Percentiles rank a stretch among this genome's conserved stretches.
These are phyloP conservation scores for Lachnellula subtilissima DNA, from an alignment of 2,329 filamentous ascomycete genomes.

Conservation along the genomic window DNA sequence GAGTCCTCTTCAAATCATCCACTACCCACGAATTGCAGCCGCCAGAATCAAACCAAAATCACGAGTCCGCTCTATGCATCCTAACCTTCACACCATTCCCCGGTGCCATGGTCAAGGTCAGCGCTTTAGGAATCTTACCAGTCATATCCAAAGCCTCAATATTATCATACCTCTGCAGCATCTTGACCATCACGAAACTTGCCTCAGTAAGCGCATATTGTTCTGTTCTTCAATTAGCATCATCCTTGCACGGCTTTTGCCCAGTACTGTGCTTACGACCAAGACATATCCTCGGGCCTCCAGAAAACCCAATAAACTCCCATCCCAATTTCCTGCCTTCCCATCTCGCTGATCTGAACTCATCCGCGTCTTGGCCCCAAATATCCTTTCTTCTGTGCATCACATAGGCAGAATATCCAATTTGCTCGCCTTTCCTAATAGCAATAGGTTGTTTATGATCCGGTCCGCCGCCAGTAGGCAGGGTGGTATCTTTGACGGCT, in stretches of 20 bases:
- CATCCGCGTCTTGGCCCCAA: conserved; percentile 67
- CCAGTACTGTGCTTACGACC: conserved; percentile 39
- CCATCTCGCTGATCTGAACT: conserved; percentile 73
- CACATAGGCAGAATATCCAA: conserved; percentile 27
- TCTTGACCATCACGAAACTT: conserved; percentile 26
- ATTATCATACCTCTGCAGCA: conserved; percentile 30
- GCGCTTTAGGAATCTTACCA: conserved; percentile 13
- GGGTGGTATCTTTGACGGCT: conserved; percentile 25
- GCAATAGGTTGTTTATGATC: conserved; percentile 28
- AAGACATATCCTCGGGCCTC: conserved; percentile 65
- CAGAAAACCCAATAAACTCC: conserved; percentile 72
- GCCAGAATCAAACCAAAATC: background rate
- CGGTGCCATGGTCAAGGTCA: conserved; percentile 18
- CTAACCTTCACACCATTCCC: conserved; percentile 21
- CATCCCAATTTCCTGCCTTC: conserved; percentile 57
- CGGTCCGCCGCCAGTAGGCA: conserved; percentile 32
- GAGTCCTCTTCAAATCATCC: too few relatives aligned
- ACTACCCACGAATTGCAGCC: too few relatives aligned
- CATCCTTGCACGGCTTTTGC: background rate
- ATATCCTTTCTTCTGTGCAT: conserved; percentile 45
- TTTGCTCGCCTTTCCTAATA: conserved; percentile 24
- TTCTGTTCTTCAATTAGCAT: conserved; percentile 11
- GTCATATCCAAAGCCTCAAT: conserved; percentile 20
- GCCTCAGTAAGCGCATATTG: conserved; percentile 32
- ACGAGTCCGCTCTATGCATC: conserved; percentile 15